These are phyloP conservation scores for Rhodotorula sp. DNA, from an alignment of 1,284 basidiomycete genomes.

Conservation along the genomic window DNA sequence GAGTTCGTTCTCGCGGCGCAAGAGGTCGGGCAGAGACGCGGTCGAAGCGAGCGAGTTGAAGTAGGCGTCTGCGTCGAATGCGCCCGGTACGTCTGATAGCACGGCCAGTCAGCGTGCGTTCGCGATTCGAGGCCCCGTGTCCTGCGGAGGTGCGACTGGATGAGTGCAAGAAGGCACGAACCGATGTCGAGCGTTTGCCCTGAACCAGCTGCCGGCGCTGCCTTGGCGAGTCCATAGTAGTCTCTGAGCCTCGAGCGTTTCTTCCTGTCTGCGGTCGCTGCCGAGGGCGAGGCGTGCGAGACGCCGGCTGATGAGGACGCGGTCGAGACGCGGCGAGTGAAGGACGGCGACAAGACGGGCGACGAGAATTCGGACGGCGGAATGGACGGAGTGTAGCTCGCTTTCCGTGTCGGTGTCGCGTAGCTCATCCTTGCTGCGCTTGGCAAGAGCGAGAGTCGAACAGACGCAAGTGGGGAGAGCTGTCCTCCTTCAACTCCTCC, in stretches of 20 bases:
- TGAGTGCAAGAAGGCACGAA: constrained; percentile 43
- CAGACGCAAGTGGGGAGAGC: background rate
- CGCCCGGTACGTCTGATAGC: constrained; percentile 60
- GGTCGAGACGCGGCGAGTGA: constrained; percentile 18
- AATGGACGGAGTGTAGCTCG: constrained; percentile 7
- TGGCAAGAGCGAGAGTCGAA: background rate
- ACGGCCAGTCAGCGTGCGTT: background rate
- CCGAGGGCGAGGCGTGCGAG: background rate
- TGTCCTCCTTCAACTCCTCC: no score
- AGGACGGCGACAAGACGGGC: constrained; percentile 5
- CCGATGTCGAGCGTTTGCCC: constrained; percentile 79
- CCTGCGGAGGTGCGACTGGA: background rate
- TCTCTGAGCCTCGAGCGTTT: constrained; percentile 67
- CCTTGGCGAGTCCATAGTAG: constrained; percentile 69
- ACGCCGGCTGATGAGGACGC: constrained; percentile 6
- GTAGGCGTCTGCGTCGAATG: constrained; percentile 74
- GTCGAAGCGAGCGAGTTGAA: constrained; percentile 47
- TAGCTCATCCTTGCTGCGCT: background rate
- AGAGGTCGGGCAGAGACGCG: constrained; percentile 63
- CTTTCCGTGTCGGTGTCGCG: constrained; percentile 9
- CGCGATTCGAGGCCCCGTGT: no score
- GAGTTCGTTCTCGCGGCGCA: constrained; percentile 75
- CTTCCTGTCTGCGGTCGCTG: constrained; percentile 7
- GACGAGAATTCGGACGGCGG: constrained; percentile 4
- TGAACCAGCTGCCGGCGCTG: constrained; percentile 47